Conservation (phyloP, 441 rosid species). For the Pelargonium fulgidum region DNA sequence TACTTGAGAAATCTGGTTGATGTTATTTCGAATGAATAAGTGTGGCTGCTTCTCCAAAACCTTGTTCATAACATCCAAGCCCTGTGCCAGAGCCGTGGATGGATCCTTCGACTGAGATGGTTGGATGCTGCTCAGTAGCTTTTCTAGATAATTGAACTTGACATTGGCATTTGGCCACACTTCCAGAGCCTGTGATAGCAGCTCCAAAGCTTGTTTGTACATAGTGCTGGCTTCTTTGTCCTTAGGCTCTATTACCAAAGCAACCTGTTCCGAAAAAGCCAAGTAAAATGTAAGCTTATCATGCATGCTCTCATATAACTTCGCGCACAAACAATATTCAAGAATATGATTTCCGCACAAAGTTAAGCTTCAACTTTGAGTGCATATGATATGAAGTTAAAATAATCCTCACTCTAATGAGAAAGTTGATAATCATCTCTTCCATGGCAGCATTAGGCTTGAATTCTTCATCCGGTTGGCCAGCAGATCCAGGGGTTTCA, state of each 20-base stretch:
- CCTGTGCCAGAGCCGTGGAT: constrained; percentile 88
- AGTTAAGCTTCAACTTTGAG: constrained; percentile 7
- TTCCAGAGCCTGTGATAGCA: constrained; percentile 93
- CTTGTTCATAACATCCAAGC: constrained; percentile 97
- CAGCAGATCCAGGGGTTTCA: constrained; percentile 92
- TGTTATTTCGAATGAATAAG: constrained; percentile 81
- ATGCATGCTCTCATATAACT: background rate
- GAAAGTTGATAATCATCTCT: constrained; percentile 96
- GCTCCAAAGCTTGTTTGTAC: constrained; percentile 88
- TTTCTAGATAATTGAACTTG: constrained; percentile 88
- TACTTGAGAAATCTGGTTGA: constrained; percentile 89
- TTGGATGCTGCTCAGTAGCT: constrained; percentile 76
- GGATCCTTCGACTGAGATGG: constrained; percentile 94
- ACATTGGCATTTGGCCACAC: constrained; percentile 99
- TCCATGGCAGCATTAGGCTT: constrained; percentile 99
- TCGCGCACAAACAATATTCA: background rate
- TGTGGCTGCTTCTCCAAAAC: constrained; percentile 97
- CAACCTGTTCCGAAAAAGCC: constrained; percentile 54
- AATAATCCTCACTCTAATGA: constrained; percentile 71
- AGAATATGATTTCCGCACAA: background rate
- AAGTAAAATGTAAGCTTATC: constrained; percentile 7
- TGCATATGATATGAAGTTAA: constrained; percentile 11
- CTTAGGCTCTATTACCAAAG: constrained; percentile 96
- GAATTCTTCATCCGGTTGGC: constrained; percentile 97
- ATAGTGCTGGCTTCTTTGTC: constrained; percentile 86